phyloP scores from a whole-genome alignment of 2,329 filamentous ascomycete genomes.

The Xylariaceae sp. region DNA sequence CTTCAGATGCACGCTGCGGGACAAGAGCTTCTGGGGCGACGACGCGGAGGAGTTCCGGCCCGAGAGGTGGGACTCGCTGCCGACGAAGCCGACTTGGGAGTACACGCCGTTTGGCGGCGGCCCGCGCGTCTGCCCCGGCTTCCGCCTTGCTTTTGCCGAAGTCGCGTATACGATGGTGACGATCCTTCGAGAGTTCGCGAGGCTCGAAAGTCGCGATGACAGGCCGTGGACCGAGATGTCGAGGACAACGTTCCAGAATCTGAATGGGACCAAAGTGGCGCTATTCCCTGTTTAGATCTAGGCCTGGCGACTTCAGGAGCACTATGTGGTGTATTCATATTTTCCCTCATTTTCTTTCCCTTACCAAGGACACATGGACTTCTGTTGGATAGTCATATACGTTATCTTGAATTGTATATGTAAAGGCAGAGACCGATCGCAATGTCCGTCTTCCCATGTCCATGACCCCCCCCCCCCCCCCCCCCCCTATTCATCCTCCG shows the following conservation, averaged over 20 bases:
- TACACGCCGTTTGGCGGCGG: conserved; percentile 39
- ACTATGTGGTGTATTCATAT: no score
- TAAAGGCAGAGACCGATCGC: no score
- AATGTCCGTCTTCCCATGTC: no score
- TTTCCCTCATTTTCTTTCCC: no score
- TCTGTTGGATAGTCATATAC: no score
- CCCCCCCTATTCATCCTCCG: no score
- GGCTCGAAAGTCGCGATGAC: neutral
- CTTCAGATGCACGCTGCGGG: conserved; percentile 10
- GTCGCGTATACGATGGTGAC: neutral
- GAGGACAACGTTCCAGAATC: neutral
- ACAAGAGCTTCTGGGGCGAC: conserved; percentile 15
- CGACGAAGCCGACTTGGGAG: conserved; percentile 41
- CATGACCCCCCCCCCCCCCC: no score
- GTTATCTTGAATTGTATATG: no score
- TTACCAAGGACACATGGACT: no score
- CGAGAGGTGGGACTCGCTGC: conserved; percentile 23
- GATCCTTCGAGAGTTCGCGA: neutral
- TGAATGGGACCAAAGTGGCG: neutral
- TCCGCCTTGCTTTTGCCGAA: neutral
- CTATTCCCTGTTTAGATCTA: neutral
- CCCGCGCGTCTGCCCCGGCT: neutral
- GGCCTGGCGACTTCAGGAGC: no score
- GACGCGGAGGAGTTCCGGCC: conserved; percentile 15
- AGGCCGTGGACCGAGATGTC: neutral